phyloP scores from a whole-genome alignment of 768 basidiomycete species.

The Leccinum variicolor region DNA sequence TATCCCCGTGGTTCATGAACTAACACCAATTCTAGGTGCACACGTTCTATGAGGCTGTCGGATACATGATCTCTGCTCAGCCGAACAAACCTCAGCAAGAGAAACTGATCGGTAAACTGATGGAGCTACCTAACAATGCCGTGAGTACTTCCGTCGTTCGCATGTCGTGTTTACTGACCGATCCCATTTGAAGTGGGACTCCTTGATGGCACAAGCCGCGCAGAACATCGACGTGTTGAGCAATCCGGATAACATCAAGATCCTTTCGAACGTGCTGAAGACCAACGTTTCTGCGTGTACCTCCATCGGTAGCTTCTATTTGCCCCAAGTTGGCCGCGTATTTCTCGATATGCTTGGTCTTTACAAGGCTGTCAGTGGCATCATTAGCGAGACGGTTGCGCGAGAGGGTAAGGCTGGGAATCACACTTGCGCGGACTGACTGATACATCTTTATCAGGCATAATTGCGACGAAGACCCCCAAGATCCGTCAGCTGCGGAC shows the following conservation, averaged over 20 bases:
- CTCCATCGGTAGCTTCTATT: conserved; percentile 94
- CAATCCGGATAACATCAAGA: conserved; percentile 92
- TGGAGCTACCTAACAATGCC: conserved; percentile 97
- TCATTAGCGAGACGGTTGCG: conserved; percentile 90
- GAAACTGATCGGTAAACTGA: conserved; percentile 88
- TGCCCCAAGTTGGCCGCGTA: conserved; percentile 94
- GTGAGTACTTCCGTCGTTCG: conserved; percentile 43
- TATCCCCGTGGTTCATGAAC: background rate
- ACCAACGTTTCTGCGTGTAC: conserved; percentile 98
- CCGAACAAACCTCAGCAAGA: conserved; percentile 98
- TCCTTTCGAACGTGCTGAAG: conserved; percentile 93
- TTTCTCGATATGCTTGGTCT: conserved; percentile 98
- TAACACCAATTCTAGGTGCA: conserved; percentile 53
- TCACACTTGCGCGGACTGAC: background rate
- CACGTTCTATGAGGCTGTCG: conserved; percentile 98
- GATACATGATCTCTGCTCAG: conserved; percentile 99
- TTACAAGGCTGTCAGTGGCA: conserved; percentile 95
- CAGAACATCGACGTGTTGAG: conserved; percentile 89
- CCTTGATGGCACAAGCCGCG: conserved; percentile 92
- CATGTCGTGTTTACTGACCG: background rate
- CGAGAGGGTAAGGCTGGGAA: conserved; percentile 59
- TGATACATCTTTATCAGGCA: conserved; percentile 44
- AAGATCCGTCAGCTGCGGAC: conserved; percentile 92
- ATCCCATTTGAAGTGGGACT: conserved; percentile 74
- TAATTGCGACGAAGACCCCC: conserved; percentile 93